These are phyloP conservation scores for Draba incana DNA, from an alignment of 345 rosid genomes.

Conservation along the genomic window DNA sequence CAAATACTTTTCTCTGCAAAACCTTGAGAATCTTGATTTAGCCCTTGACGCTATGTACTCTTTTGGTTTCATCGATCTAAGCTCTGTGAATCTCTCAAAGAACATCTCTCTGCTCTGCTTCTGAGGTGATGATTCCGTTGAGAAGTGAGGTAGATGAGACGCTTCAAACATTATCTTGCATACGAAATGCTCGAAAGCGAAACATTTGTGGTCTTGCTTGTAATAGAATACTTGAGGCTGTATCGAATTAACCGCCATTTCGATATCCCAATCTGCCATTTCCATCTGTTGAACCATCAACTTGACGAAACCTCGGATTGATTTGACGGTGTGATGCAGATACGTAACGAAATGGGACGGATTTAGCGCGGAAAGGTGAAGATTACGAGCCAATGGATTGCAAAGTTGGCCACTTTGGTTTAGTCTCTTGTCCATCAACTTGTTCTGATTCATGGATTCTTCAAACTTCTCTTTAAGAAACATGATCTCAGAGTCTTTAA, in stretches of 20 bases:
- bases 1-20: slow-evolving; percentile 68
- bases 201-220: slow-evolving; percentile 74
- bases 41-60: slow-evolving; percentile 60
- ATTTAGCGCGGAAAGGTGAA: slow-evolving; percentile 54
- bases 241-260: slow-evolving; percentile 63
- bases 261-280: slow-evolving; percentile 70
- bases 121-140: slow-evolving; percentile 41
- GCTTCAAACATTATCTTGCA: slow-evolving; percentile 77
- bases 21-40: slow-evolving; percentile 63
- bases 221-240: slow-evolving; percentile 55
- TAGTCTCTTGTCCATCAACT: slow-evolving; percentile 58
- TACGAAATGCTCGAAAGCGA: slow-evolving; percentile 72
- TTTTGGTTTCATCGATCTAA: slow-evolving; percentile 54
- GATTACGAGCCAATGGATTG: slow-evolving; percentile 48
- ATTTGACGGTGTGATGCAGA: slow-evolving; percentile 63
- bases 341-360: slow-evolving; percentile 57
- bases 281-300: slow-evolving; percentile 68
- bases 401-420: slow-evolving; percentile 67
- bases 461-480: slow-evolving; percentile 66
- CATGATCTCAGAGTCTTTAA: slow-evolving; percentile 75
- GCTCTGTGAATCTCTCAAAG: slow-evolving; percentile 64
- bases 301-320: slow-evolving; percentile 67
- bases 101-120: slow-evolving; percentile 45
- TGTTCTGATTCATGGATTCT: slow-evolving; percentile 54
- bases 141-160: slow-evolving; percentile 62